These are phyloP conservation scores for Stephanodiscus minutulus DNA, from an alignment of 108 stramenopile species.

Conservation along the genomic window DNA sequence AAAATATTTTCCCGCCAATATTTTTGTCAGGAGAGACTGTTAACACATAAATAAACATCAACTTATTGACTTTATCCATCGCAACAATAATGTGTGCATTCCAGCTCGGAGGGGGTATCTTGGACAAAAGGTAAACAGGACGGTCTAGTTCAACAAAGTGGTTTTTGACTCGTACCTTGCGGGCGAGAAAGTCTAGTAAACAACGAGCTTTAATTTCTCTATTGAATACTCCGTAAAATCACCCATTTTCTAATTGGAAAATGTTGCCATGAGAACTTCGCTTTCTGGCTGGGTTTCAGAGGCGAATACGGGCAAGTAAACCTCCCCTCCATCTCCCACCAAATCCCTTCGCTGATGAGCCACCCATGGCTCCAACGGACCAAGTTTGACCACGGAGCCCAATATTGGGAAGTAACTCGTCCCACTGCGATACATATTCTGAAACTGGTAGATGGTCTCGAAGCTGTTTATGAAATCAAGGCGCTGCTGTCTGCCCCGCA, in stretches of 20 bases:
- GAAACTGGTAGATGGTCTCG: slow-evolving; percentile 76
- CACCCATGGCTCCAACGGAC: slow-evolving; percentile 67
- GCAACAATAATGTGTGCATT: too few species aligned
- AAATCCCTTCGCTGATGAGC: slow-evolving; percentile 82
- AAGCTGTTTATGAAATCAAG: slow-evolving; percentile 77
- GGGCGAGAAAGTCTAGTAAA: too few species aligned
- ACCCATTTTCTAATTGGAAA: slow-evolving; percentile 17
- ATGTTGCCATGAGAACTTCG: slow-evolving; percentile 67
- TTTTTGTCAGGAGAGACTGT: too few species aligned
- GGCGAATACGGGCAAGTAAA: slow-evolving; percentile 73
- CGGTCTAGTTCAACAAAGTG: too few species aligned
- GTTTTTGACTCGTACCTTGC: too few species aligned
- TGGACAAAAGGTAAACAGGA: too few species aligned
- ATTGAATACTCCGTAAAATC: not conserved
- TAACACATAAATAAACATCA: too few species aligned
- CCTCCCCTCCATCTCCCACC: slow-evolving; percentile 65
- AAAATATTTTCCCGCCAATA: too few species aligned
- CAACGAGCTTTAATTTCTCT: too few species aligned
- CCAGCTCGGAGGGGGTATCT: too few species aligned
- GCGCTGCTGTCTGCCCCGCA: slow-evolving; percentile 75
- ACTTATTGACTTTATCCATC: too few species aligned
- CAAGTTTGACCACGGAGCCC: slow-evolving; percentile 67
- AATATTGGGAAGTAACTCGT: slow-evolving; percentile 87
- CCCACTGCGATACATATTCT: slow-evolving; percentile 81
- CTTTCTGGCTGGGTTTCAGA: slow-evolving; percentile 66